Evolutionary conservation across 352 stramenopile species (phyloP).

Genomic region (Peronospora destructor): DNA sequence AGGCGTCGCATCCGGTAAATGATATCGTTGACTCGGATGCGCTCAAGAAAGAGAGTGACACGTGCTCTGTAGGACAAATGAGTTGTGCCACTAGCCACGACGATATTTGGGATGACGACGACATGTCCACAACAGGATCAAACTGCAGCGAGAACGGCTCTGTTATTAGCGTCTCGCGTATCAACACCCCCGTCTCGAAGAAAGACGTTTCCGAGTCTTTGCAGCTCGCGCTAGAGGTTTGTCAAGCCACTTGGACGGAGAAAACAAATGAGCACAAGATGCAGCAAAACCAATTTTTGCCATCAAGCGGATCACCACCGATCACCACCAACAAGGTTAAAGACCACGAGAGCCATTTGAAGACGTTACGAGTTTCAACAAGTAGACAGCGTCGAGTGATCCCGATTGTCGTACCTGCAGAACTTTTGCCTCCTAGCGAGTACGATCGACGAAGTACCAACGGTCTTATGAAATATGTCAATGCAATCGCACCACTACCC

Average conservation of each 20-base stretch:
- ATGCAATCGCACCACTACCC: constrained; percentile 50
- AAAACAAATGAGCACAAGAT: constrained; percentile 16
- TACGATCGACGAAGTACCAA: constrained; percentile 80
- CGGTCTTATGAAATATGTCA: constrained; percentile 75
- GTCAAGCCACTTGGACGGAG: constrained; percentile 15
- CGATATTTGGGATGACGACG: constrained; percentile 45
- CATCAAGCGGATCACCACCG: constrained; percentile 8
- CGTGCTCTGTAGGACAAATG: constrained; percentile 30
- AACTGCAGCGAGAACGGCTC: constrained; percentile 36
- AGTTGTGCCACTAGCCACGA: constrained; percentile 42
- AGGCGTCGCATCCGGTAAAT: constrained; percentile 9
- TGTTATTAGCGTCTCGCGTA: constrained; percentile 13
- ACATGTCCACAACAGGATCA: constrained; percentile 30
- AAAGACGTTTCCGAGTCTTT: constrained; percentile 7
- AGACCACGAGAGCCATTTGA: constrained; percentile 9
- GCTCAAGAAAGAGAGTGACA: constrained; percentile 22
- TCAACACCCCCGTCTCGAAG: constrained; percentile 6
- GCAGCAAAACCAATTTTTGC: constrained; percentile 5
- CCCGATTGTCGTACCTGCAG: constrained; percentile 48
- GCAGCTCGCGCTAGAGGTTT: constrained; percentile 16
- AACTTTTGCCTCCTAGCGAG: constrained; percentile 52
- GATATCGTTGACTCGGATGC: not conserved
- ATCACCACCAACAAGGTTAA: constrained; percentile 10
- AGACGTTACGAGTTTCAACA: constrained; percentile 2
- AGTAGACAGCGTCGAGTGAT: constrained; percentile 30